Base-by-base conservation (phyloP, 495 filamentous ascomycete species). In the Lophiostoma macrostomum region DNA sequence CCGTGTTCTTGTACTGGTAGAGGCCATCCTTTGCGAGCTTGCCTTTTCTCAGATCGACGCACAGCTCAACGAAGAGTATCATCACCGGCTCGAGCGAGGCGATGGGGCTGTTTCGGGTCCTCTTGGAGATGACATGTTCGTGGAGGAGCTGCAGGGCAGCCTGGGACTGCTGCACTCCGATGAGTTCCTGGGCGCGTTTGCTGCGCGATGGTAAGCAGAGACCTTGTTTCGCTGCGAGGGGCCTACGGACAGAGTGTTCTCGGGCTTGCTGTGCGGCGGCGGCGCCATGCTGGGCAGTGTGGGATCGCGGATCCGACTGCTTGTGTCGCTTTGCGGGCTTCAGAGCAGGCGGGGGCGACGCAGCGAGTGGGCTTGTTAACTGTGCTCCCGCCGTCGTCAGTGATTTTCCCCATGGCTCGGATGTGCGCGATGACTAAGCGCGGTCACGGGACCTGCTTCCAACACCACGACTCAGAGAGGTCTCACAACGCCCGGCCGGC, bases 1-100 rank as follows among this genome's bases (percentile, higher is more conserved):
- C 88, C 60, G 95, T 96, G 69, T 98, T 98, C 80, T 98, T 98
- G 80, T 98, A 98, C 64, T 96, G 90, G 66, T 97, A 98, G 24
- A 98, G 78, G 42, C 93, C 93, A 78, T 98, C 93, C 77, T 98
- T 98, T 71, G 93, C 93, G 24, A 91, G 79, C 72, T 97, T 98
- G 52, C 91, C 93, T 72, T 96, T 97, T 73, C 90, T 86, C 63
- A 96, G 83, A 64, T 96, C 90, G 59, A 98, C 93, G 58, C 86
- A 95, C 32, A 96, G 81, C 74, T 98, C 93, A 61, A 98, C 93
- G 64, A 97, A 86, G 46, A 95, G 82, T 71, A 97, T 77, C 93
- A 98, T 97, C 42, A 97, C 91, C 61, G 94, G 93, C 80, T 98
- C 93, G 61, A 98, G 77, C 16, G 93, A 93, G 36, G 87, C 80